Conservation (phyloP, 306 rosid genomes). For the Ormosia emarginata region DNA sequence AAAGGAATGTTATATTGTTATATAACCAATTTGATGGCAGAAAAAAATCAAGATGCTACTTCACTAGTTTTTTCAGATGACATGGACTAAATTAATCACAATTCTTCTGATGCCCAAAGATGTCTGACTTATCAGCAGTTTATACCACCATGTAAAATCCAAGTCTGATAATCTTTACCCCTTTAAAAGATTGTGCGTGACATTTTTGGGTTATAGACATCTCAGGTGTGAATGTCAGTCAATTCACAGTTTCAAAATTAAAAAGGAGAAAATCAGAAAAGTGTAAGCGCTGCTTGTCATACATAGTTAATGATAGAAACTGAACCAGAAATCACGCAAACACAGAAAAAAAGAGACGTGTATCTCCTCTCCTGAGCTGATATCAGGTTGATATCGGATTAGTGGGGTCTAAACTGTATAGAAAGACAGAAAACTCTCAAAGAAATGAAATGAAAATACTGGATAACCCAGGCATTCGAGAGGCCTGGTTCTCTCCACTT, state of each 20-base stretch:
- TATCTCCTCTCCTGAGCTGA: no score
- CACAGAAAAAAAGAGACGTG: no score
- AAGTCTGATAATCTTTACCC: background rate
- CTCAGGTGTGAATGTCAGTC: background rate
- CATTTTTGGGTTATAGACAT: background rate
- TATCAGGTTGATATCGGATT: no score
- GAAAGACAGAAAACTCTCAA: no score
- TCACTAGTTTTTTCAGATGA: slow-evolving; percentile 9
- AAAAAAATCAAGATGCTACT: background rate
- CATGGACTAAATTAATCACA: background rate
- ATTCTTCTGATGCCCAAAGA: background rate
- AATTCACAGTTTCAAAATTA: background rate
- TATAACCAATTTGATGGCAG: slow-evolving; percentile 1
- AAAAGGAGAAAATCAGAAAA: background rate
- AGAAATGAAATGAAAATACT: no score
- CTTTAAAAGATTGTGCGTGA: background rate
- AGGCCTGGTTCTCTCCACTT: no score
- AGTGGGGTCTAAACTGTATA: no score
- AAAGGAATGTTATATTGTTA: background rate
- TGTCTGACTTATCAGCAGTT: slow-evolving; percentile 3
- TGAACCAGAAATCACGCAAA: no score
- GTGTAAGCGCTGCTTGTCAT: background rate
- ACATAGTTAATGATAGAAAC: background rate
- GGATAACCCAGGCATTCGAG: no score
- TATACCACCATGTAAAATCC: background rate